These are phyloP conservation scores for Hygrophila difformis DNA, from an alignment of 257 asterid genomes.

Conservation along the genomic window DNA sequence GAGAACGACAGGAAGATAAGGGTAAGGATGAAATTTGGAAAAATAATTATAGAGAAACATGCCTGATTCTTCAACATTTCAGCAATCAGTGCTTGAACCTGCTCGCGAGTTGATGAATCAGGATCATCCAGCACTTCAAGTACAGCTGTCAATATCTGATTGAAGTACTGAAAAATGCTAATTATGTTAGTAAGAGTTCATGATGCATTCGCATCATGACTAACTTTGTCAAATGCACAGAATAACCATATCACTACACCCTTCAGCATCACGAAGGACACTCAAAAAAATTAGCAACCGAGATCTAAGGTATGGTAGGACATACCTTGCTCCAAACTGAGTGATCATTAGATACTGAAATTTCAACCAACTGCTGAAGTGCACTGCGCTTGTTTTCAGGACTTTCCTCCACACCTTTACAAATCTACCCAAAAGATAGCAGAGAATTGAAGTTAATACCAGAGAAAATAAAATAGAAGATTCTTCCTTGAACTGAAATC, in stretches of 20 bases:
- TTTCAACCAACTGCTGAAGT: slow-evolving; percentile 83
- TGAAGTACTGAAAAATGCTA: slow-evolving; percentile 70
- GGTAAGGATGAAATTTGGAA: too few species aligned
- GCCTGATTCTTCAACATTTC: slow-evolving; percentile 99
- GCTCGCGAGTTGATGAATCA: slow-evolving; percentile 75
- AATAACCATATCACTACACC: too few species aligned
- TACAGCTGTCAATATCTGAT: slow-evolving; percentile 83
- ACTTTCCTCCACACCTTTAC: slow-evolving; percentile 70
- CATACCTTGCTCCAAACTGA: slow-evolving; percentile 87
- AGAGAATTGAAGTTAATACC: slow-evolving; percentile 1
- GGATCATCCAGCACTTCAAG: slow-evolving; percentile 90
- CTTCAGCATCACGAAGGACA: too few species aligned
- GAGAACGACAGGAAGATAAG: too few species aligned
- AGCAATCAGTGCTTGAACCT: slow-evolving; percentile 59
- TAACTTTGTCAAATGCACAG: neutral
- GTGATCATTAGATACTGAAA: slow-evolving; percentile 54
- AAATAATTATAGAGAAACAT: slow-evolving; percentile 13
- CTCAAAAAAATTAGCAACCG: neutral
- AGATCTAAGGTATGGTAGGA: neutral
- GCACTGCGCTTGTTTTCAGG: slow-evolving; percentile 59
- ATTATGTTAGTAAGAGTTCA: slow-evolving; percentile 16
- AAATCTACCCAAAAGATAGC: slow-evolving; percentile 43
- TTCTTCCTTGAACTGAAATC: slow-evolving; percentile 1
- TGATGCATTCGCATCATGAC: slow-evolving; percentile 8
- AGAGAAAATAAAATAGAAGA: slow-evolving; percentile 6